Base-by-base conservation (phyloP, 768 basidiomycete species). In the Rhodosporidiobolus sp. region DNA sequence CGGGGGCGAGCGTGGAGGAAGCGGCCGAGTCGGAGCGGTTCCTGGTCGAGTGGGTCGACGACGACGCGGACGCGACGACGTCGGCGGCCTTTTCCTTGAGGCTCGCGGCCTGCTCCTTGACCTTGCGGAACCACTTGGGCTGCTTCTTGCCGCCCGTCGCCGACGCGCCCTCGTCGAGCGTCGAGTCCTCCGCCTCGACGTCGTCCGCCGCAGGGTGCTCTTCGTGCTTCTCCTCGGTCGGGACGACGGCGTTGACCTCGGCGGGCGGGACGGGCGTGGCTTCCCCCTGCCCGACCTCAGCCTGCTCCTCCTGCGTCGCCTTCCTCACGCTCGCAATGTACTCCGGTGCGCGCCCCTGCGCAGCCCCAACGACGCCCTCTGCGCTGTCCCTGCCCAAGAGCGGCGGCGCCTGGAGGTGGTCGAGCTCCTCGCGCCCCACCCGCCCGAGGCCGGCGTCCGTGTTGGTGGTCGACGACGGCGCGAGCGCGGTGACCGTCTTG, bases 21-120 rank as follows among this genome's bases (percentile, higher is more conserved):
- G 28, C 53, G 38, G 38, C 52, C 43, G 58, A 60, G 34, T 61
- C 63, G 38, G 52, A 32, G 16, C 69, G 63, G 45, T 45, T 32
- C 20, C 69, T 48, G 43, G 63, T 11, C 26, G 38, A 56, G 30
- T 45, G 54, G 8, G 20, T 34, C 24, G 63, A 65, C 6, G 48
- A 49, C 10, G 48, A 7, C 48, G 46, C 56, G 5, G 30, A 34
- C 2, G 34, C n/a, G 46, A 30, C 52, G 1, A 54, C 30, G 53
- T 48, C 55, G 1, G 35, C n/a, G 3, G 71, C 62, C 62, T 72
- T 72, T 35, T 72, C 71, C 56, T 68, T 67, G 66, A 72, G 63
- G 28, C 48, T 58, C 26, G 71, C 30, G 3, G 63, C 71, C 26
- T 55, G 54, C 11, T 58, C 65, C 60, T 72, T 72, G 55, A 72